Evolutionary conservation across 2,329 filamentous ascomycete genomes (phyloP).

Genomic region (Grosmannia serpens): DNA sequence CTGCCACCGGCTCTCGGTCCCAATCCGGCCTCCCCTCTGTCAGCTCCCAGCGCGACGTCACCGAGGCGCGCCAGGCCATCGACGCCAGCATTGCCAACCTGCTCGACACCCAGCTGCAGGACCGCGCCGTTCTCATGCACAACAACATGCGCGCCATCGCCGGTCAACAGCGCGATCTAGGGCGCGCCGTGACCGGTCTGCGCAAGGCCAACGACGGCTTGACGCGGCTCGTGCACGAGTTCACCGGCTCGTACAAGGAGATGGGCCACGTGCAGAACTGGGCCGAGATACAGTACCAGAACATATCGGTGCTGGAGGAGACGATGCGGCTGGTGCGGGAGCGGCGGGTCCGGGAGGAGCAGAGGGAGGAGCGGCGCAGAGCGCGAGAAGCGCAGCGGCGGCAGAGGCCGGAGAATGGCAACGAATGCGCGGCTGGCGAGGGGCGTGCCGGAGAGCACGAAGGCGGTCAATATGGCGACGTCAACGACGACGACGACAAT

Average conservation of each 20-base stretch:
- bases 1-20: neutral
- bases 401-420: neutral
- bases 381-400: neutral
- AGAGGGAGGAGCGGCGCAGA: neutral
- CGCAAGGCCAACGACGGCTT: conserved; percentile 55
- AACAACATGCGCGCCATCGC: conserved; percentile 53
- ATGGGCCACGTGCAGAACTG: conserved; percentile 76
- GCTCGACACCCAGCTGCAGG: conserved; percentile 56
- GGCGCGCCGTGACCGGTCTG: conserved; percentile 46
- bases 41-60: conserved; percentile 34
- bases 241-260: conserved; percentile 59
- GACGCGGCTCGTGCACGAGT: conserved; percentile 49
- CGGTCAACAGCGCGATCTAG: conserved; percentile 56
- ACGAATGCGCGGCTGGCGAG: neutral
- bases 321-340: conserved; percentile 44
- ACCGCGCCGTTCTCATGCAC: conserved; percentile 59
- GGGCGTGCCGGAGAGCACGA: neutral
- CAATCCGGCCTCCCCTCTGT: conserved; percentile 26
- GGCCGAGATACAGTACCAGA: conserved; percentile 68
- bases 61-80: conserved; percentile 46
- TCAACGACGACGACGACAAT: neutral
- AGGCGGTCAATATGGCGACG: neutral
- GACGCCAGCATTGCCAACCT: conserved; percentile 56
- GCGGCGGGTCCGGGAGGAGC: conserved; percentile 12
- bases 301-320: conserved; percentile 54